Evolutionary conservation across 768 basidiomycete genomes (phyloP), one percentile per base, ranked within the genome.

Genomic region (Russula foetens): DNA sequence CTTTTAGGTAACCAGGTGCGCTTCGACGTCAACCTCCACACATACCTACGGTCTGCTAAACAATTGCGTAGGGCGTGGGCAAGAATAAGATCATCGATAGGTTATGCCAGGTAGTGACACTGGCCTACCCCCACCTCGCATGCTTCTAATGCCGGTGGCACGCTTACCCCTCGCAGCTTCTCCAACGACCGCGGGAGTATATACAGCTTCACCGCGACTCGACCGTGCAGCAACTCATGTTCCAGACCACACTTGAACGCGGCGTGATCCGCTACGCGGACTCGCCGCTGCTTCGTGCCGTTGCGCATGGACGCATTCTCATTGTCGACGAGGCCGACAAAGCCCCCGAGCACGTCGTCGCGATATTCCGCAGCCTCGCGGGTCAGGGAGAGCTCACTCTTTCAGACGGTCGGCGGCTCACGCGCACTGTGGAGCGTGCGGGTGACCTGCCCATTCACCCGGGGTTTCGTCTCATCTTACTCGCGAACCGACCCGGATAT

Each of bases 401-500:
- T 4, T 77, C 84, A 0, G 84, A 87, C 69, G 84, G 85, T 17
- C 74, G 84, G 2, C 75, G 84, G 3, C 39, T 41, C 17, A 41
- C 39, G 39, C 39, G 39, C 39, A 17, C 19, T 2, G 17, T 41
- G 19, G 39, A 41, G 39, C 39, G 39, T 17, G 39, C 15, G 39
- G 39, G 39, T 19, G 39, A 41, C 17, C 11, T 41, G 39, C 39
- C 39, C 17, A 41, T 41, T 17, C 39, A 41, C 17, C 39, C 39
- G 39, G 17, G 17, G 57, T 86, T 87, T 72, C 73, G 85, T 29
- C 75, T 87, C 41, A 74, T 87, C 39, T 69, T 87, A 15, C 72
- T 87, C 39, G 85, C 84, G 5, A 87, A 87, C 67, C 72, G 84
- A 4, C 84, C 85, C 33, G 84, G 84, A 12, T 87, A 86, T 75